These are phyloP conservation scores for Wickerhamiella allomyrinae DNA, from an alignment of 805 yeast species.

Conservation along the genomic window DNA sequence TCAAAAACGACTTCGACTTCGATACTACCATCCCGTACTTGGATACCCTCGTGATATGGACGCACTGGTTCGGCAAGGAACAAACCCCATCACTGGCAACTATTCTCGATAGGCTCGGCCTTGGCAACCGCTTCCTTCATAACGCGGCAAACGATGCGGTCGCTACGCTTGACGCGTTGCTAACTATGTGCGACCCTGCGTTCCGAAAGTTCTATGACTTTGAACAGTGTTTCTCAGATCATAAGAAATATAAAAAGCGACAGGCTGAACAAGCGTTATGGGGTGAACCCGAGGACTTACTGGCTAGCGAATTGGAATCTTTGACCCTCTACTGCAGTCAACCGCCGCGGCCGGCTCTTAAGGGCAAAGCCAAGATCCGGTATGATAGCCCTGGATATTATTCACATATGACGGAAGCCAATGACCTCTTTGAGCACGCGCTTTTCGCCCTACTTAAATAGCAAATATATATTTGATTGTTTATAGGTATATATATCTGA, in stretches of 20 bases:
- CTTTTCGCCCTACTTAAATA: no score
- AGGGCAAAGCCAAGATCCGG: not conserved
- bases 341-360: not conserved
- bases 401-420: conserved; percentile 3
- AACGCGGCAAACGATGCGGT: conserved; percentile 64
- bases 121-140: conserved; percentile 48
- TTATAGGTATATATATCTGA: no score
- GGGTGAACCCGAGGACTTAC: no score
- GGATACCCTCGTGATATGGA: conserved; percentile 39
- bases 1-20: conserved; percentile 29
- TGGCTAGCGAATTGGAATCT: no score
- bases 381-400: not conserved
- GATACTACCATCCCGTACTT: conserved; percentile 14
- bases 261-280: no score
- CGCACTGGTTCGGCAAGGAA: not conserved
- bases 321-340: not conserved
- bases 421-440: not conserved
- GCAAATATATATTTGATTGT: no score
- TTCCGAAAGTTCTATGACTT: conserved; percentile 3
- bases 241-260: conserved; percentile 1
- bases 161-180: conserved; percentile 39
- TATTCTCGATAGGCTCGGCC: conserved; percentile 31
- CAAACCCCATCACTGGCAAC: conserved; percentile 28
- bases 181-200: conserved; percentile 38
- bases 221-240: not conserved